Percentiles rank a stretch among this genome's conserved stretches.
Conservation (phyloP, 805 yeast species). For the Ogataea allantospora region DNA sequence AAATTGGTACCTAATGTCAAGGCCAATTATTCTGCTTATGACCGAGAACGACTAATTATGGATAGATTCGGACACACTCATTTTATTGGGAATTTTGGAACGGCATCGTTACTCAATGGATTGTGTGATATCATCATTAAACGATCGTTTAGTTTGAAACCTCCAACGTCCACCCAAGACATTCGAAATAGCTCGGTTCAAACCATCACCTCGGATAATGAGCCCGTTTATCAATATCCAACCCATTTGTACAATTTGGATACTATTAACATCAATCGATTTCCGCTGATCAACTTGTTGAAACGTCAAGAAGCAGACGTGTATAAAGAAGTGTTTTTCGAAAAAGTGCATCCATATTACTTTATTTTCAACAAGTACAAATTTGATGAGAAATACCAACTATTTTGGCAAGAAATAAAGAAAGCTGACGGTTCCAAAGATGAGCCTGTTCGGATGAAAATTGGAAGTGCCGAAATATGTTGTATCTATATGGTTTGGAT, state of each 20-base stretch:
- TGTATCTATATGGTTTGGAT: constrained; percentile 49
- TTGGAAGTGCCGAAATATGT: constrained; percentile 39
- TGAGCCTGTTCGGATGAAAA: constrained; percentile 17
- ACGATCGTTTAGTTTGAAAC: constrained; percentile 34
- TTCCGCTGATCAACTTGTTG: constrained; percentile 39
- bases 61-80: constrained; percentile 48
- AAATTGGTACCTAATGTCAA: constrained; percentile 24
- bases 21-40: constrained; percentile 22
- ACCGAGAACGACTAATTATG: constrained; percentile 38
- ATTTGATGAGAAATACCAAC: constrained; percentile 36
- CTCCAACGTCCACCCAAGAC: constrained; percentile 36
- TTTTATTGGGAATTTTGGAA: constrained; percentile 46
- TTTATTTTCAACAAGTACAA: constrained; percentile 38
- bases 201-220: constrained; percentile 35
- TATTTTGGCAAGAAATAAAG: constrained; percentile 39
- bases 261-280: constrained; percentile 32
- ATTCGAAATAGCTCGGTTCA: constrained; percentile 35
- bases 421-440: constrained; percentile 10
- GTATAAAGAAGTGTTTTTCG: constrained; percentile 40
- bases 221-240: constrained; percentile 35
- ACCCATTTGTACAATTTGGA: constrained; percentile 34
- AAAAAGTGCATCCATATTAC: constrained; percentile 43
- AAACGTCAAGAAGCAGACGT: constrained; percentile 36
- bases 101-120: constrained; percentile 43
- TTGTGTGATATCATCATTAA: constrained; percentile 43